These are phyloP conservation scores for Fragaria ananassa DNA, from an alignment of 306 rosid species.

Conservation along the genomic window DNA sequence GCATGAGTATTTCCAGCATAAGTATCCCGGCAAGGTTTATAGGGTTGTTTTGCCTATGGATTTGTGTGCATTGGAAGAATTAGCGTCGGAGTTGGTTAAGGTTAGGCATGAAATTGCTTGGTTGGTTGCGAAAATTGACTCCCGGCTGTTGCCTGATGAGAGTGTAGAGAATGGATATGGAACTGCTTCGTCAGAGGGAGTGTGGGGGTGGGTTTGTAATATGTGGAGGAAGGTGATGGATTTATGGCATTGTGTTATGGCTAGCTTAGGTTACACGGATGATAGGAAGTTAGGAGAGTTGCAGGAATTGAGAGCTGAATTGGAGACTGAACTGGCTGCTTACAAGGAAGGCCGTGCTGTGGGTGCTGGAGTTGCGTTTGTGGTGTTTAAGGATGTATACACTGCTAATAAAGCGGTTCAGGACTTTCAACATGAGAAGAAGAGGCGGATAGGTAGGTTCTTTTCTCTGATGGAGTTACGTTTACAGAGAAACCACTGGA, in stretches of 20 bases:
- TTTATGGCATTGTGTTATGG: conserved; percentile 37
- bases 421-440: conserved; percentile 84
- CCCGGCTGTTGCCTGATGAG: conserved; percentile 60
- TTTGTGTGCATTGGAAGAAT: conserved; percentile 91
- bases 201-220: conserved; percentile 29
- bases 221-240: conserved; percentile 42
- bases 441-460: conserved; percentile 76
- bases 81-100: conserved; percentile 59
- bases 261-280: conserved; percentile 61
- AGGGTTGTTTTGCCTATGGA: conserved; percentile 79
- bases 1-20: conserved; percentile 78
- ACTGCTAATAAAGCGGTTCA: conserved; percentile 90
- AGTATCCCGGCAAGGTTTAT: conserved; percentile 87
- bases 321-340: conserved; percentile 80
- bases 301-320: conserved; percentile 74
- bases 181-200: conserved; percentile 24
- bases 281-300: conserved; percentile 68
- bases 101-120: conserved; percentile 74
- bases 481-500: conserved; percentile 85
- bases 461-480: conserved; percentile 80
- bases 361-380: conserved; percentile 91
- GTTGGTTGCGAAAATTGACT: conserved; percentile 76
- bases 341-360: conserved; percentile 81
- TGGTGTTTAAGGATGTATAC: conserved; percentile 86
- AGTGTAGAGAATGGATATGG: conserved; percentile 27